These are phyloP conservation scores for Leonotis leonurus DNA, from an alignment of 257 asterid genomes.

Conservation along the genomic window DNA sequence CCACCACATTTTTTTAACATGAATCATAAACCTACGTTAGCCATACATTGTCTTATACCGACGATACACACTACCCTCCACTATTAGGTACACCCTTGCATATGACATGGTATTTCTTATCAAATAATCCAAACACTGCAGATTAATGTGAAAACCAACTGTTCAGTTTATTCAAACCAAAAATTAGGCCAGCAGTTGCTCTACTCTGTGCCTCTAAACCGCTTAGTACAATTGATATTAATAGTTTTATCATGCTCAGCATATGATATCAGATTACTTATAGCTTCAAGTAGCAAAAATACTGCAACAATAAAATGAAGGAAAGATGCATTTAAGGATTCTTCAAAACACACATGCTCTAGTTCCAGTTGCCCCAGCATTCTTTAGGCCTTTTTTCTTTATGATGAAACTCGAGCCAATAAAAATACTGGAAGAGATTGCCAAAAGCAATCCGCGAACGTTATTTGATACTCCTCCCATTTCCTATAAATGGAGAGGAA, in stretches of 20 bases:
- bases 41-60: not conserved
- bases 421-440: conserved; percentile 40
- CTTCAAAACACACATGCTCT: too few relatives aligned
- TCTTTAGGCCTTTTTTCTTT: conserved; percentile 42
- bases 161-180: not conserved
- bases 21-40: not conserved
- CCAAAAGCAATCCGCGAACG: conserved; percentile 39
- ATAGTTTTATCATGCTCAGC: too few relatives aligned
- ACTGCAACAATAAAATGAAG: not conserved
- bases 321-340: not conserved
- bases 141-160: not conserved
- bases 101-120: not conserved
- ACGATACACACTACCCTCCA: not conserved
- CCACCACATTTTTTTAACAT: not conserved
- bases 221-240: not conserved
- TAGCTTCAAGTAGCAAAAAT: not conserved
- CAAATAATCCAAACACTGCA: not conserved
- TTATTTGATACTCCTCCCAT: conserved; percentile 45
- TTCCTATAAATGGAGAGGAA: conserved; percentile 18
- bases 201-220: not conserved
- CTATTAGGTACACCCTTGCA: not conserved
- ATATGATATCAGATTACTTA: not conserved
- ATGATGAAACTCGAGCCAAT: conserved; percentile 55
- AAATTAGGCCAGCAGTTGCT: not conserved
- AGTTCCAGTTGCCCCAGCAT: conserved; percentile 37